Evolutionary conservation across 148 eudicot genomes (phyloP), one percentile per base, ranked within the genome.

Genomic region (Drosera capensis): DNA sequence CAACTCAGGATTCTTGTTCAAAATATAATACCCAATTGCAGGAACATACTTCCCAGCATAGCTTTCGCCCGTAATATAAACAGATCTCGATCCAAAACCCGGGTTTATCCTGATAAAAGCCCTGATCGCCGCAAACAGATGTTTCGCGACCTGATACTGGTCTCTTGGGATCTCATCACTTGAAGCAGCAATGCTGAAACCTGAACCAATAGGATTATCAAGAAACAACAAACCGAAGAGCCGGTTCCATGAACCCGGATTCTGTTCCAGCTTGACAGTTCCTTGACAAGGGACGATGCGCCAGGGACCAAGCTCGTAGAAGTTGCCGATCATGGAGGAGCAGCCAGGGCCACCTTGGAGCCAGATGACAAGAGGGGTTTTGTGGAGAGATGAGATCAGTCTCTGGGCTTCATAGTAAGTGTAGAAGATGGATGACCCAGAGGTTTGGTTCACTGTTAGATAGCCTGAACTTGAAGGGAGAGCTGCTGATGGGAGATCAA

Each of bases 331-430:
- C 93, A 81, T 75, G 56, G 96, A 86, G 16, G 96, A 86, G 61
- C 96, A 86, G 1, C 96, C 96, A 6, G 96, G 96, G 16, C 93
- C 84, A 0, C 94, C 90, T 65, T 87, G 94, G 20, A 87, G 88
- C 96, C 96, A 86, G 23, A 86, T 60, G 45, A 82, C 72, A 41
- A 82, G 71, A 15, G 96, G 87, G 45, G 84, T 78, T 46, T 71
- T 14, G 7, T 66, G 54, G 40, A 71, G 48, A 1, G 71, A 7
- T 7, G 66, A 55, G 45, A 29, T 62, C 29, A 71, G 63, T 0
- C 23, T 30, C 45, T 70, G 73, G 23, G 96, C 86, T 71, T 88
- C 94, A 21, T 88, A 83, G 55, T 62, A 88, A 2, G 88, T 44
- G 64, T 75, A 82, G 64, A 72, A 86, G 7, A 86, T 79, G 59